Evolutionary conservation across 805 yeast species (phyloP).

Genomic region (Lipomyces lipofer): DNA sequence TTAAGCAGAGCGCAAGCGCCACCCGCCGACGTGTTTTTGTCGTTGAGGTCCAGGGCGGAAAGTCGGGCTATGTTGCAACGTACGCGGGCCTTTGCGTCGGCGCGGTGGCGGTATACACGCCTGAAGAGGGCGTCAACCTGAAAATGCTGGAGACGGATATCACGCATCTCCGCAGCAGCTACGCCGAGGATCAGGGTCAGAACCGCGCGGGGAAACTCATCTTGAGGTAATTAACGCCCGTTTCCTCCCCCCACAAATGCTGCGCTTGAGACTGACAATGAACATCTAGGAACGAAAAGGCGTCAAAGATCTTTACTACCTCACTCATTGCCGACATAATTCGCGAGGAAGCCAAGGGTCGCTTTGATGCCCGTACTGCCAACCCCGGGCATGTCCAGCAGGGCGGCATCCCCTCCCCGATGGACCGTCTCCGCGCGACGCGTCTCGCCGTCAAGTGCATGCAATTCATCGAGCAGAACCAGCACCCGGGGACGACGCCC

Average conservation of each 20-base stretch:
- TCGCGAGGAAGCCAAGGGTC: constrained; percentile 70
- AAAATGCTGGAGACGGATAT: constrained; percentile 75
- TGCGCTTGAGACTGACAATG: background rate
- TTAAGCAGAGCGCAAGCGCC: constrained; percentile 93
- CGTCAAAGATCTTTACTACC: constrained; percentile 80
- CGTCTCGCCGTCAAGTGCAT: constrained; percentile 89
- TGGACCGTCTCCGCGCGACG: constrained; percentile 87
- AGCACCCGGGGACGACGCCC: constrained; percentile 29
- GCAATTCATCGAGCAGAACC: constrained; percentile 72
- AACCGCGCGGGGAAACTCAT: constrained; percentile 82
- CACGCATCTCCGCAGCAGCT: constrained; percentile 63
- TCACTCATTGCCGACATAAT: constrained; percentile 81
- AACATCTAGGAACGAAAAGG: constrained; percentile 58
- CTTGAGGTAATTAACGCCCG: constrained; percentile 51
- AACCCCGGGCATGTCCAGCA: constrained; percentile 98
- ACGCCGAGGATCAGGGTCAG: constrained; percentile 72
- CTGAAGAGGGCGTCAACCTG: constrained; percentile 76
- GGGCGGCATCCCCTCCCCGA: constrained; percentile 92
- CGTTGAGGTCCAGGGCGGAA: constrained; percentile 98
- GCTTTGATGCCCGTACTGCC: constrained; percentile 89
- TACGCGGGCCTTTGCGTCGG: constrained; percentile 83
- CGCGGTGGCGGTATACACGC: constrained; percentile 86
- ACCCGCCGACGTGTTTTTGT: constrained; percentile 92
- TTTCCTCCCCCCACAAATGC: too few relatives aligned
- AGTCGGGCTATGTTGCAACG: constrained; percentile 90